Conservation (phyloP, 73 alveolate species). For the Paramecium tetraurelia region DNA sequence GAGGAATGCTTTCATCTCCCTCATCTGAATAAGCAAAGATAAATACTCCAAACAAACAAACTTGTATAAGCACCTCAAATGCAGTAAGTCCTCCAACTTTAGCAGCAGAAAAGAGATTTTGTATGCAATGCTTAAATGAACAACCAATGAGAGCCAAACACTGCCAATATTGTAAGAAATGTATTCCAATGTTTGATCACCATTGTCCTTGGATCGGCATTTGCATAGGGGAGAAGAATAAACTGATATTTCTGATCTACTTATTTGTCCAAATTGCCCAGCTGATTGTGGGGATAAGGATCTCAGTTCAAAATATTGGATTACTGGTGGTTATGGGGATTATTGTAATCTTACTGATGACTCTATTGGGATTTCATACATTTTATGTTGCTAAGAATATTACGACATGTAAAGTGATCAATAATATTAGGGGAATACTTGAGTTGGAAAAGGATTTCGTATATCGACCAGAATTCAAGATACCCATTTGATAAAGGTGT, state of each 20-base stretch:
- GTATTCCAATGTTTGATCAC: constrained; percentile 95
- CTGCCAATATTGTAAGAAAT: constrained; percentile 84
- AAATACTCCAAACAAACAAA: constrained; percentile 8
- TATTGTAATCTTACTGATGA: background rate
- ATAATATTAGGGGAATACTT: constrained; percentile 30
- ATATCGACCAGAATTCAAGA: background rate
- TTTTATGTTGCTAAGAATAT: constrained; percentile 11
- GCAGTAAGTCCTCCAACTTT: background rate
- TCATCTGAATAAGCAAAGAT: constrained; percentile 29
- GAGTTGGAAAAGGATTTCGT: constrained; percentile 17
- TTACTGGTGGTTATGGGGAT: background rate
- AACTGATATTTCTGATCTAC: constrained; percentile 8
- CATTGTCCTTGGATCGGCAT: constrained; percentile 95
- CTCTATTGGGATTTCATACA: background rate
- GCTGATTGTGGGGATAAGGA: background rate
- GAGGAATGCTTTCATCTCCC: constrained; percentile 44
- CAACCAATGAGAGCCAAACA: constrained; percentile 84
- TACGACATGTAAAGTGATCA: constrained; percentile 23
- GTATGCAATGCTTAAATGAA: constrained; percentile 77
- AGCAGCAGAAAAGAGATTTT: constrained; percentile 61
- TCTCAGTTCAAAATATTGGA: background rate
- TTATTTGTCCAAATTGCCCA: background rate
- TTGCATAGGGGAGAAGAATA: constrained; percentile 89
- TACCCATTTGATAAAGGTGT: constrained; percentile 34
- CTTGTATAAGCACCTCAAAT: background rate